Evolutionary conservation across 2,329 filamentous ascomycete species (phyloP).

Genomic region (Trichocomaceae sp.): DNA sequence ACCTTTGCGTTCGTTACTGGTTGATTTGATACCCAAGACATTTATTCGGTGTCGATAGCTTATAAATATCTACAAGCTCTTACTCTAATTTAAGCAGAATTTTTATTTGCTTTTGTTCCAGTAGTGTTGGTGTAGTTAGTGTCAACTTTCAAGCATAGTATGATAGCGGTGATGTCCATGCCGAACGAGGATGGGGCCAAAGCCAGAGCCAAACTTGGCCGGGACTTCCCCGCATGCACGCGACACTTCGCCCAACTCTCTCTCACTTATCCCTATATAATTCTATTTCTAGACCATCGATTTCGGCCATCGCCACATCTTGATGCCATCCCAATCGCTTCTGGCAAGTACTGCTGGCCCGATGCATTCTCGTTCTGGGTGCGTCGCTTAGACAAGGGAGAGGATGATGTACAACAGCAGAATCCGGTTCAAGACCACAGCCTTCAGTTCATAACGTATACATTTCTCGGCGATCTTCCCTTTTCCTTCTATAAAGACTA

Average conservation of each 20-base stretch:
- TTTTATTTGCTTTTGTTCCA: no score
- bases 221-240: not conserved
- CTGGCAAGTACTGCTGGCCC: conserved; percentile 1
- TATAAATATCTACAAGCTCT: not conserved
- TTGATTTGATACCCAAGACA: conserved; percentile 9
- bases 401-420: not conserved
- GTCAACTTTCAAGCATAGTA: no score
- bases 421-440: not conserved
- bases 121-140: no score
- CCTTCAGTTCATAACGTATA: not conserved
- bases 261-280: not conserved
- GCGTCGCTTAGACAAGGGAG: not conserved
- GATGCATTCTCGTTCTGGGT: not conserved
- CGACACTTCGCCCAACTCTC: not conserved
- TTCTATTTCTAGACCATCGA: not conserved
- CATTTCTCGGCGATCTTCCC: not conserved
- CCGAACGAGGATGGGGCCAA: not conserved
- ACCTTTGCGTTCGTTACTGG: not conserved
- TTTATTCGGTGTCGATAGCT: not conserved
- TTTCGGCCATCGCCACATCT: not conserved
- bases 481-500: not conserved
- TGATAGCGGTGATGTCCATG: no score
- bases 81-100: no score
- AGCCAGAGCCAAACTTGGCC: not conserved
- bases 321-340: not conserved